Percentiles rank a stretch among this genome's conserved stretches.
phyloP scores from a whole-genome alignment of 345 rosid species.

The Sisymbrium altissimum region DNA sequence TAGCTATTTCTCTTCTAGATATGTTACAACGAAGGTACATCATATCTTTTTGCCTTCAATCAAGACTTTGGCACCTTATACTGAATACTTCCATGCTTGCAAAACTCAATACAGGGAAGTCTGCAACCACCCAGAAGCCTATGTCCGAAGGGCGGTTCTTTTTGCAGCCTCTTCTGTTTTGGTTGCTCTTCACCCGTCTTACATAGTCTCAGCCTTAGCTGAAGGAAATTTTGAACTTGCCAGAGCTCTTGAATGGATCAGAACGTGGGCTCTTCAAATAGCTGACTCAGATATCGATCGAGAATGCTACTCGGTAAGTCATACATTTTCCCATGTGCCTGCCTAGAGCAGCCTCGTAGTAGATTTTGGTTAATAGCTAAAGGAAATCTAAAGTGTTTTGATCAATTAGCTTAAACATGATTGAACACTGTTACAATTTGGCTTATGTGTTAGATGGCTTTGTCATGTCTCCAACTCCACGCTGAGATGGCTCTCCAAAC shows the following conservation, averaged over 20 bases:
- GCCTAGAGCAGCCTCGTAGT: neutral
- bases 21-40: slow-evolving; percentile 79
- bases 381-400: neutral
- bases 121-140: slow-evolving; percentile 83
- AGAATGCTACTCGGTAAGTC: slow-evolving; percentile 80
- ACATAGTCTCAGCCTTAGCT: slow-evolving; percentile 59
- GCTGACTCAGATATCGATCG: slow-evolving; percentile 78
- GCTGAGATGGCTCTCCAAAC: slow-evolving; percentile 92
- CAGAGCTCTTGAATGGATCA: slow-evolving; percentile 89
- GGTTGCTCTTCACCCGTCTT: slow-evolving; percentile 82
- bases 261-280: slow-evolving; percentile 70
- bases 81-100: neutral
- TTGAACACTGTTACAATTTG: neutral
- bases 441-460: slow-evolving; percentile 57
- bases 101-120: slow-evolving; percentile 59
- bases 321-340: neutral
- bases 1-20: slow-evolving; percentile 78
- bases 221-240: slow-evolving; percentile 74
- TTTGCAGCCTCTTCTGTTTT: slow-evolving; percentile 80
- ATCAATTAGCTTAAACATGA: neutral
- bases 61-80: neutral
- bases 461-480: slow-evolving; percentile 85
- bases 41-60: neutral
- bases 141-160: slow-evolving; percentile 86
- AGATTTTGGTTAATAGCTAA: slow-evolving; percentile 2